phyloP scores from a whole-genome alignment of 1,284 basidiomycete species.

The Pseudozyma hubeiensis region DNA sequence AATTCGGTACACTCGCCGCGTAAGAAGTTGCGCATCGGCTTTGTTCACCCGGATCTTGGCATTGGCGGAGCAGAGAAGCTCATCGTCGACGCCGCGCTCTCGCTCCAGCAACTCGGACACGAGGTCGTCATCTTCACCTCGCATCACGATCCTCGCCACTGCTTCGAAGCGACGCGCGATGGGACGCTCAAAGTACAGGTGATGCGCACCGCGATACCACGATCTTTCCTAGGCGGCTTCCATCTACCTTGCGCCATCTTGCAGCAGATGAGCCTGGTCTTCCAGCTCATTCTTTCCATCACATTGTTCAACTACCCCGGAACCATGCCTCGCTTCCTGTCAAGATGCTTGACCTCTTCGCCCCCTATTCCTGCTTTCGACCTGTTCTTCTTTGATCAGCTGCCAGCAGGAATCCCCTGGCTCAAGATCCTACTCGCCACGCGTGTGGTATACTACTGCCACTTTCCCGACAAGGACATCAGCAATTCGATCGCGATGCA shows the following conservation, averaged over 20 bases:
- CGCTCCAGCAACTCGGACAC: slow-evolving; percentile 86
- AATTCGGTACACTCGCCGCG: slow-evolving; percentile 46
- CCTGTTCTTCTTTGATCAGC: slow-evolving; percentile 93
- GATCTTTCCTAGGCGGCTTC: slow-evolving; percentile 79
- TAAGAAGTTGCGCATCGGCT: slow-evolving; percentile 75
- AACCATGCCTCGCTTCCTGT: slow-evolving; percentile 58
- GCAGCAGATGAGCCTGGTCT: slow-evolving; percentile 81
- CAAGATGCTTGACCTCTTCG: slow-evolving; percentile 42
- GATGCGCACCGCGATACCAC: slow-evolving; percentile 80
- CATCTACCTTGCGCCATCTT: slow-evolving; percentile 90
- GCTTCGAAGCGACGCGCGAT: slow-evolving; percentile 64
- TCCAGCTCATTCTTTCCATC: slow-evolving; percentile 59
- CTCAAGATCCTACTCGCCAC: slow-evolving; percentile 77
- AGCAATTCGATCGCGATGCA: slow-evolving; percentile 71
- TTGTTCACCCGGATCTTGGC: slow-evolving; percentile 93
- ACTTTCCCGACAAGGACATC: slow-evolving; percentile 86
- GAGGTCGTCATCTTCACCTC: slow-evolving; percentile 93
- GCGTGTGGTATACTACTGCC: slow-evolving; percentile 94
- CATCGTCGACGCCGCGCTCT: slow-evolving; percentile 93
- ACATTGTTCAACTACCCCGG: slow-evolving; percentile 67
- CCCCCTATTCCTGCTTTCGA: slow-evolving; percentile 73
- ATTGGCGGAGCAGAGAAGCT: slow-evolving; percentile 97
- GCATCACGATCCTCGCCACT: slow-evolving; percentile 79
- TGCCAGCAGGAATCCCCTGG: slow-evolving; percentile 88
- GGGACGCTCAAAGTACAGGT: slow-evolving; percentile 84